Base-by-base conservation (phyloP, 805 yeast genomes). In the Candida xyloterini region DNA sequence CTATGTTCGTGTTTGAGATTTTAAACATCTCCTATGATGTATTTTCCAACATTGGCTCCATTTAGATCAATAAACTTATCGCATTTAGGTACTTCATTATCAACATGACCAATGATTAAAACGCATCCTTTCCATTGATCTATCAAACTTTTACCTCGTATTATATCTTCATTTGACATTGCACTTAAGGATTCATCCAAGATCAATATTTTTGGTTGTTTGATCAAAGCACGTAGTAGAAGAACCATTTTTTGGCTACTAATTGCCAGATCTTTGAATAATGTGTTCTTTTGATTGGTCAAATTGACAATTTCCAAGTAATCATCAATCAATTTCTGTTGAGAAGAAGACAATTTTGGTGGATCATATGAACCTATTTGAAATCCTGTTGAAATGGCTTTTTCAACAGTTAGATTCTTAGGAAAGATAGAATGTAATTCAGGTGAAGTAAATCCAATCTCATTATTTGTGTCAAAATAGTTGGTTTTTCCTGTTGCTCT, bases 111-210 rank as follows among this genome's bases (percentile, higher is more conserved):
- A 16, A 93, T 84, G 0, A 84, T 70, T 25, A 91, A 70, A 2
- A 81, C 79, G 0, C 96, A 81, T 0, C 95, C 85, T 2, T 75
- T 72, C 74, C 80, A 79, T 34, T 65, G 55, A 26, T 73, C 63
- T 11, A 78, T 59, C 6, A 79, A 50, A 23, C 66, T 65, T 50
- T 79, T 79, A 39, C 88, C 83, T 34, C 65, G 68, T 27, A 67
- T 67, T 43, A 81, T 68, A 24, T 75, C 71, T 15, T 70, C 74
- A 38, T 78, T 81, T 27, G 83, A 85, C 93, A 91, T 86, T 11
- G 89, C 95, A 15, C 95, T 85, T 43, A 91, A 78, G 0, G 98
- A 95, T 66, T 91, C 99, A 61, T 91, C 99, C 2, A 91, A 66
- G 33, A 91, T 82, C 37, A 91, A 67, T 1, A 91, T 65, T 34